Evolutionary conservation across 1,139 yeast genomes (phyloP).

Genomic region (Scheffersomyces illinoinensis): DNA sequence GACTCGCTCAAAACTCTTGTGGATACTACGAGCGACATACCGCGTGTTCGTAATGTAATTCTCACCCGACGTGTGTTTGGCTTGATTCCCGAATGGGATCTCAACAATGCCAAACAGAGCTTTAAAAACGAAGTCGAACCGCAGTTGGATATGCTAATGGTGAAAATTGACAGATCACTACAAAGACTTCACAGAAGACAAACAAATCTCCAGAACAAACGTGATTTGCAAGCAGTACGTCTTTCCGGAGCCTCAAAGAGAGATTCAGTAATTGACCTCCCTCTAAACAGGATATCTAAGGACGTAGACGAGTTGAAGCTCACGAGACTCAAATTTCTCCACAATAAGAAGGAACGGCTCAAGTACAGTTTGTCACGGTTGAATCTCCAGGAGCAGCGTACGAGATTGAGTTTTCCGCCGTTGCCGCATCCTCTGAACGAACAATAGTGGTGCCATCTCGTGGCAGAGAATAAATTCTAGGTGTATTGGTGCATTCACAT

Average conservation of each 20-base stretch:
- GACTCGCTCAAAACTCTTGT: constrained; percentile 30
- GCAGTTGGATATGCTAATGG: constrained; percentile 19
- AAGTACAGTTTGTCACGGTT: constrained; percentile 30
- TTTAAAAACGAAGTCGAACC: constrained; percentile 35
- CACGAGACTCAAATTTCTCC: constrained; percentile 32
- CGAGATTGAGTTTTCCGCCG: constrained; percentile 10
- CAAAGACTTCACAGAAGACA: constrained; percentile 23
- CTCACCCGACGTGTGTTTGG: constrained; percentile 42
- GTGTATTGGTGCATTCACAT: background rate
- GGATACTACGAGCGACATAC: constrained; percentile 35
- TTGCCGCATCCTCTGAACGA: background rate
- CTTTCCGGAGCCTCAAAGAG: constrained; percentile 24
- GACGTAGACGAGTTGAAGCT: constrained; percentile 23
- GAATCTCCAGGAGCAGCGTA: constrained; percentile 14
- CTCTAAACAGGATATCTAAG: constrained; percentile 8
- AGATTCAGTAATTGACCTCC: constrained; percentile 6
- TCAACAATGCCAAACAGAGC: constrained; percentile 36
- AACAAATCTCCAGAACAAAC: constrained; percentile 29
- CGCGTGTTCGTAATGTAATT: constrained; percentile 34
- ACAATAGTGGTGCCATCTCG: background rate
- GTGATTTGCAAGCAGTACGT: constrained; percentile 34
- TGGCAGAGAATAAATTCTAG: background rate
- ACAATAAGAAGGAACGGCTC: constrained; percentile 40
- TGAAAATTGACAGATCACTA: constrained; percentile 14
- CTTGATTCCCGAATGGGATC: constrained; percentile 42